Percentiles rank a stretch among this genome's conserved stretches.
These are phyloP conservation scores for Candida alai DNA, from an alignment of 805 yeast genomes.

Conservation along the genomic window DNA sequence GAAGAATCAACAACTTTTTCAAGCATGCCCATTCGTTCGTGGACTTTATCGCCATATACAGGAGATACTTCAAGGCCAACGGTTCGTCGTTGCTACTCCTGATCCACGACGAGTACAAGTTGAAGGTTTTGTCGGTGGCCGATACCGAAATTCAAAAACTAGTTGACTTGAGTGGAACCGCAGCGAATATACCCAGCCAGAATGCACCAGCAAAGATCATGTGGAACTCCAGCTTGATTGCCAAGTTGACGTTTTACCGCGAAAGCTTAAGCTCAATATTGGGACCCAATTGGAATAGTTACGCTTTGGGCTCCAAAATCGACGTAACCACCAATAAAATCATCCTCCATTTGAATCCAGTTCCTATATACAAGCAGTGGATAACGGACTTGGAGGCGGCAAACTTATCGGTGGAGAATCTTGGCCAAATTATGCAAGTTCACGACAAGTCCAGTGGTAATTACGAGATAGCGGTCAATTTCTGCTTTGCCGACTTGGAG, in stretches of 20 bases:
- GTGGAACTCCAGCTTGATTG: conserved; percentile 17
- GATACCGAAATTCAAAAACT: conserved; percentile 22
- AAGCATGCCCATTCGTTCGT: conserved; percentile 21
- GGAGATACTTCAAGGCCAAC: conserved; percentile 17
- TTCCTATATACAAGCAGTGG: conserved; percentile 49
- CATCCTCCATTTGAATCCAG: conserved; percentile 43
- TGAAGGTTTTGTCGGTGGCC: conserved; percentile 27
- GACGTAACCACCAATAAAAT: conserved; percentile 46
- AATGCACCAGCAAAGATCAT: conserved; percentile 3
- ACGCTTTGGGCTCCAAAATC: conserved; percentile 54
- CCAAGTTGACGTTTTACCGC: conserved; percentile 23
- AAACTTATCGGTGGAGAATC: conserved; percentile 4
- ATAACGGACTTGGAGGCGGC: conserved; percentile 15
- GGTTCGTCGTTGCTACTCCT: conserved; percentile 17
- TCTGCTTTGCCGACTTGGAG: conserved; percentile 41
- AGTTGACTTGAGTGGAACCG: conserved; percentile 12
- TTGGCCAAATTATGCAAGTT: conserved; percentile 40
- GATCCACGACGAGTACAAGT: conserved; percentile 34
- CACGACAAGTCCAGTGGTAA: conserved; percentile 16
- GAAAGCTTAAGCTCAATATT: conserved; percentile 20
- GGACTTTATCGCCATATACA: conserved; percentile 26
- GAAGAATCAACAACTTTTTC: conserved; percentile 23
- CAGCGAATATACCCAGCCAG: neutral
- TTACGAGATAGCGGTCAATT: conserved; percentile 43
- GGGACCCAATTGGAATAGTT: conserved; percentile 36